Percentiles rank a stretch among this genome's conserved stretches.
Evolutionary conservation across 441 rosid species (phyloP).

Genomic region (Aquilaria agallochum): DNA sequence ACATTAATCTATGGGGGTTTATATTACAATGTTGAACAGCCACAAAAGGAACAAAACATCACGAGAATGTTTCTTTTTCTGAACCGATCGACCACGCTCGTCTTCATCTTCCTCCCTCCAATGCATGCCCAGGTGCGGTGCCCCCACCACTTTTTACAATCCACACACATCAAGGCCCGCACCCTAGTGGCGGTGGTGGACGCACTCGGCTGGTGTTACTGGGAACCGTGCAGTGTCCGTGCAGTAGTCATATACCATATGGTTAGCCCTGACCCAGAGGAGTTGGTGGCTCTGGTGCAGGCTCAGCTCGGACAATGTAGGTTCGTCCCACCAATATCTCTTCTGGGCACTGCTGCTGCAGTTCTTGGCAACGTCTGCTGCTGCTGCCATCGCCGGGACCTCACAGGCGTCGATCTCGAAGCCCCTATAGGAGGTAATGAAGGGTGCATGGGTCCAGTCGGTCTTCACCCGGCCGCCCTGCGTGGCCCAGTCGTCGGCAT

Average conservation of each 20-base stretch:
- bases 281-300: slow-evolving; percentile 93
- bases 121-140: neutral
- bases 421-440: slow-evolving; percentile 81
- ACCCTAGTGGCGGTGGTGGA: slow-evolving; percentile 77
- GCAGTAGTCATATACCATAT: slow-evolving; percentile 90
- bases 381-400: slow-evolving; percentile 36
- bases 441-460: slow-evolving; percentile 94
- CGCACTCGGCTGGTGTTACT: slow-evolving; percentile 73
- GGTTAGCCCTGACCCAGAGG: slow-evolving; percentile 83
- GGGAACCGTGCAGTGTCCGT: slow-evolving; percentile 70
- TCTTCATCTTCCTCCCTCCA: too few species aligned
- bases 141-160: neutral
- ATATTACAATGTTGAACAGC: slow-evolving; percentile 9
- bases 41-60: neutral
- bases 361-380: slow-evolving; percentile 40
- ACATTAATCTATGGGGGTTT: neutral
- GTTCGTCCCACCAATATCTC: slow-evolving; percentile 92
- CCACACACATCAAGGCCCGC: neutral
- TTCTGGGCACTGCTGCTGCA: slow-evolving; percentile 55
- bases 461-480: slow-evolving; percentile 95
- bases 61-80: too few species aligned
- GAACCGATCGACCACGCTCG: too few species aligned
- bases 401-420: slow-evolving; percentile 84
- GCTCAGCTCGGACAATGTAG: slow-evolving; percentile 62
- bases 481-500: slow-evolving; percentile 99